phyloP scores from a whole-genome alignment of 345 rosid species.

The Reutealis trisperma region DNA sequence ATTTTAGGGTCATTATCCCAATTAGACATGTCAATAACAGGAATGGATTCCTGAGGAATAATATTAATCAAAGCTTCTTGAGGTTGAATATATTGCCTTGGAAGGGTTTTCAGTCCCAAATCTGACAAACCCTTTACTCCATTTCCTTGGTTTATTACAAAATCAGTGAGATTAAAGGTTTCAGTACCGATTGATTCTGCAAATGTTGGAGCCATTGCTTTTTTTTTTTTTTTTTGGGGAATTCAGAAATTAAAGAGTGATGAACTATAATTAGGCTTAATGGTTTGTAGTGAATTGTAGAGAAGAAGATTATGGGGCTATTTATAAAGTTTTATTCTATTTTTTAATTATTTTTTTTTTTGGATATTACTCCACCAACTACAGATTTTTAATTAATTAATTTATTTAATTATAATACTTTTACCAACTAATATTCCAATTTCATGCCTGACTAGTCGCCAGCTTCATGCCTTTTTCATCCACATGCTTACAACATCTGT shows the following conservation, averaged over 20 bases:
- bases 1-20: conserved; percentile 30
- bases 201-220: conserved; percentile 9
- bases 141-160: conserved; percentile 42
- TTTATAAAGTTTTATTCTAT: too few species aligned
- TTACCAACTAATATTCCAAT: background rate
- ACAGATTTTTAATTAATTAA: background rate
- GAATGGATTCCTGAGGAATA: conserved; percentile 24
- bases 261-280: too few species aligned
- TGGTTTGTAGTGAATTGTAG: too few species aligned
- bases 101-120: conserved; percentile 44
- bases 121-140: conserved; percentile 57
- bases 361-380: background rate
- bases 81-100: conserved; percentile 46
- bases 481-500: too few species aligned
- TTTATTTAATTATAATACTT: too few species aligned
- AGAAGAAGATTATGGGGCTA: too few species aligned
- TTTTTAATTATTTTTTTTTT: too few species aligned
- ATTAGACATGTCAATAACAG: conserved; percentile 47
- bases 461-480: background rate
- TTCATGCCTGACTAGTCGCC: background rate
- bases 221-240: too few species aligned
- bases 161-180: conserved; percentile 32
- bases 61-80: conserved; percentile 32
- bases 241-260: too few species aligned
- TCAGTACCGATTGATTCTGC: background rate